Evolutionary conservation across 805 yeast genomes (phyloP), one percentile per base, ranked within the genome.

Genomic region (Yarrowia deformans): DNA sequence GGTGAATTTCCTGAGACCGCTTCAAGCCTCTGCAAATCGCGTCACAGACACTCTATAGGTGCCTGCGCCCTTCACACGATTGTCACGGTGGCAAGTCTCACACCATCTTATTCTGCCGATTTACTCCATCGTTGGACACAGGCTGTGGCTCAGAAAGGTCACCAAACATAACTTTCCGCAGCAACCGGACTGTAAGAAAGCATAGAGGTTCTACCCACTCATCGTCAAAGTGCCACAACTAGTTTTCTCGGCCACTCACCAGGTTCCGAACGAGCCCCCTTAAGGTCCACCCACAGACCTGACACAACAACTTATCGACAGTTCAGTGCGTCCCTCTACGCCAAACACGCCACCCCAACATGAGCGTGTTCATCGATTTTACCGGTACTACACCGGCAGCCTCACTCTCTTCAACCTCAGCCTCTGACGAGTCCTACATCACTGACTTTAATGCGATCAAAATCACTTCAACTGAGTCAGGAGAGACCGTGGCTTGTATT

Each of bases 401-500:
- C 12, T 45, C 34, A n/a, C 42, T 35, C 14, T 3, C 45, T 3
- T 35, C 39, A 16, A 13, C 9, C 4, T n/a, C 66, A 5, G 50
- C 49, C 13, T 43, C 49, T 42, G 69, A 58, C 8, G 61, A 48
- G 32, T 32, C 54, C 16, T 67, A 67, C 56, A 67, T 67, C 29
- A 56, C 43, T 8, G 69, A 67, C 45, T 67, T 67, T 16, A 37
- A n/a, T 4, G 34, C 55, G 8, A 67, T 67, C 40, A 45, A 46
- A 37, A 67, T 67, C 54, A 58, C 68, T 4, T 42, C 67, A 16
- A 46, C 68, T 16, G 56, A 61, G 18, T 29, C 50, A 1, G 69
- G 69, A 6, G 69, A 67, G 19, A 67, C 69, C 13, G 68, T 67
- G 54, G 69, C 69, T 7, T 56, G 68, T 19, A 42, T 67, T n/a